Percentiles rank a stretch among this genome's conserved stretches.
These are phyloP conservation scores for Vachellia collinsii DNA, from an alignment of 306 rosid species.

Conservation along the genomic window DNA sequence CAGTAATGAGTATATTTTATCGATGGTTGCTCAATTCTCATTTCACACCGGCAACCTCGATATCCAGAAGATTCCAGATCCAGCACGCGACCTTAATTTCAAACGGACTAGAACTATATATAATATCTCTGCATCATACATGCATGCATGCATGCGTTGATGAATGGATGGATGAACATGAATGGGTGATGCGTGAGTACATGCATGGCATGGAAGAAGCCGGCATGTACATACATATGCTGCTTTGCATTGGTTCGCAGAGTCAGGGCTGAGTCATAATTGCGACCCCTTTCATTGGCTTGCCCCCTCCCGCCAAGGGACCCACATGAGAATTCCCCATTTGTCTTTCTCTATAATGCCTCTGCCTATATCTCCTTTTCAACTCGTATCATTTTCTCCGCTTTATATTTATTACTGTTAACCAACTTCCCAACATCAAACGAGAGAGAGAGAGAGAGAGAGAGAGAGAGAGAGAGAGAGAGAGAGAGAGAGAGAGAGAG, in stretches of 20 bases:
- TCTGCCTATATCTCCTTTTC: constrained; percentile 3
- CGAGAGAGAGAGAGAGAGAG: neutral
- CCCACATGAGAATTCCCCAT: neutral
- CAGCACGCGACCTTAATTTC: neutral
- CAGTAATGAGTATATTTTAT: neutral
- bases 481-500: neutral
- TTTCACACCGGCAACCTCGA: neutral
- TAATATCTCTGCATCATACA: neutral
- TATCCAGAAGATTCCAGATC: neutral
- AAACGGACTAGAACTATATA: neutral
- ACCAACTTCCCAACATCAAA: neutral
- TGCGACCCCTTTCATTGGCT: constrained; percentile 56
- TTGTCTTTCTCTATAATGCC: constrained; percentile 14
- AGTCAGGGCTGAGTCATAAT: constrained; percentile 64
- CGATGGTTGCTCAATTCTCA: neutral
- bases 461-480: neutral
- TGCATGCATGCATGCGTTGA: neutral
- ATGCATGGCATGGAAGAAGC: constrained; percentile 23
- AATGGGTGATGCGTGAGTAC: neutral
- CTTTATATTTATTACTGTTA: neutral
- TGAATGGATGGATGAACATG: neutral
- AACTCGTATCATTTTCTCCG: neutral
- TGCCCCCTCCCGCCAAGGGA: constrained; percentile 24
- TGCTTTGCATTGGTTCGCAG: neutral
- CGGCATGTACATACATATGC: neutral